Conservation (phyloP, 1,284 basidiomycete species). For the Ganoderma meredithae region DNA sequence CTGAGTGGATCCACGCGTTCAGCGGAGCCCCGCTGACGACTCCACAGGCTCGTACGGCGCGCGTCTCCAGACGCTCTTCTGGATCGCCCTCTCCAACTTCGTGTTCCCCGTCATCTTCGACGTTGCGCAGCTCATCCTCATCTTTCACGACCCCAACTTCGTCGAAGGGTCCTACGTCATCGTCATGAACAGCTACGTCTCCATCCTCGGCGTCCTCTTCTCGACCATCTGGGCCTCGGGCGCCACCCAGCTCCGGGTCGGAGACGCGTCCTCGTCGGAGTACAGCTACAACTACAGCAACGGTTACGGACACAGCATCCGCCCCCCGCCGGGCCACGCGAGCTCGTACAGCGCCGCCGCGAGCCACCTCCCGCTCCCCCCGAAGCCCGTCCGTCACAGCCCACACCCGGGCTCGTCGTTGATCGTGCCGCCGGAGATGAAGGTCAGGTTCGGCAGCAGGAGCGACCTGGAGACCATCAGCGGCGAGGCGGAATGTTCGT, state of each 20-base stretch:
- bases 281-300: neutral
- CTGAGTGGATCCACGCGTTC: neutral
- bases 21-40: neutral
- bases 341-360: neutral
- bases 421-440: neutral
- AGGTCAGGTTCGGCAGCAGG: neutral
- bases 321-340: neutral
- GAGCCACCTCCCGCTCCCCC: neutral
- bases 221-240: slow-evolving; percentile 34
- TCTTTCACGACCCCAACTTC: slow-evolving; percentile 20
- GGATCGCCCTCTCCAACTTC: slow-evolving; percentile 42
- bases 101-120: slow-evolving; percentile 41
- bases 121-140: slow-evolving; percentile 35
- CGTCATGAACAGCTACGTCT: slow-evolving; percentile 29
- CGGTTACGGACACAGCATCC: neutral
- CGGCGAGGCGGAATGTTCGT: neutral
- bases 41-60: neutral
- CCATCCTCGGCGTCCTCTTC: slow-evolving; percentile 35
- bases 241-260: neutral
- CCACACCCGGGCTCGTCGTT: neutral
- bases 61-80: slow-evolving; percentile 19
- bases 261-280: neutral
- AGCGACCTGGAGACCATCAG: neutral
- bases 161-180: slow-evolving; percentile 24
- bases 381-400: neutral